Evolutionary conservation across 2,329 filamentous ascomycete species (phyloP).

Genomic region (Trichoderma aggressivum): DNA sequence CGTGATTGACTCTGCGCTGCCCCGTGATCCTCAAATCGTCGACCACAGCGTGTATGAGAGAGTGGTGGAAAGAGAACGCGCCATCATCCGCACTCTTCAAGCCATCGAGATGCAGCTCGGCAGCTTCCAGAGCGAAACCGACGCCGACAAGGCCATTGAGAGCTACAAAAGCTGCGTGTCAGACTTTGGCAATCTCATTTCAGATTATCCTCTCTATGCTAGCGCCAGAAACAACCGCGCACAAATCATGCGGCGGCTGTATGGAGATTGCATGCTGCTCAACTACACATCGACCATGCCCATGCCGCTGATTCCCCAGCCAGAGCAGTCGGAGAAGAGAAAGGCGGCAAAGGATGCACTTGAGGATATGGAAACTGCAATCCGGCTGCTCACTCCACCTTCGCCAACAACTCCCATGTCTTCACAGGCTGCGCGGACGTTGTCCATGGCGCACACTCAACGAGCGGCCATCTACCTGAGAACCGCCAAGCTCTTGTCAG

Average conservation of each 20-base stretch:
- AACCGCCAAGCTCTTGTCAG: conserved; percentile 49
- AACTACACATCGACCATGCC: conserved; percentile 35
- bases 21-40: conserved; percentile 55
- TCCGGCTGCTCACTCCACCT: conserved; percentile 55
- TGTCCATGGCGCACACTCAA: conserved; percentile 70
- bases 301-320: conserved; percentile 41
- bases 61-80: conserved; percentile 49
- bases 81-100: conserved; percentile 54
- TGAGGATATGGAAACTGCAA: conserved; percentile 55
- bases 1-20: conserved; percentile 52
- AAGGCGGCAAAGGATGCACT: conserved; percentile 43
- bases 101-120: conserved; percentile 52
- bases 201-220: conserved; percentile 61
- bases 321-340: conserved; percentile 36
- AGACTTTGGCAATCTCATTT: conserved; percentile 54
- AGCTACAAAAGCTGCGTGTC: conserved; percentile 48
- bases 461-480: conserved; percentile 62
- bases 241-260: conserved; percentile 60
- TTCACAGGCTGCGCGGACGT: conserved; percentile 59
- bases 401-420: conserved; percentile 54
- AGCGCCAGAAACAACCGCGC: conserved; percentile 73
- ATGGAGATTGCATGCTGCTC: conserved; percentile 58
- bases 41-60: conserved; percentile 49
- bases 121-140: conserved; percentile 37
- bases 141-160: conserved; percentile 36